These are phyloP conservation scores for Emericellopsis terricola DNA, from an alignment of 495 filamentous ascomycete genomes.

Conservation along the genomic window DNA sequence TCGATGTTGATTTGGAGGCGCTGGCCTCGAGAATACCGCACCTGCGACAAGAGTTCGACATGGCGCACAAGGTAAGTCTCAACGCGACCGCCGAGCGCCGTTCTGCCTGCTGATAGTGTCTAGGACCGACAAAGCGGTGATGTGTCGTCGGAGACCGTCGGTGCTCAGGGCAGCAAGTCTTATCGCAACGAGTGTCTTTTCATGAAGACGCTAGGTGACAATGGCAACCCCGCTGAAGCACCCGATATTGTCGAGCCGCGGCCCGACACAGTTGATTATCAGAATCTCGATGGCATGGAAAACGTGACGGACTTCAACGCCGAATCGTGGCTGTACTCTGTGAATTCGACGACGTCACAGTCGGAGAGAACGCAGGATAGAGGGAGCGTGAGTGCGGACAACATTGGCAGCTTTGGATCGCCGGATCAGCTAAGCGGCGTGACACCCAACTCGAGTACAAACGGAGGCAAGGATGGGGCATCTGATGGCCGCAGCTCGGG, in stretches of 20 bases:
- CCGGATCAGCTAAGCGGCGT: constrained; percentile 14
- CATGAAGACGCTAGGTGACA: constrained; percentile 13
- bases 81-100: neutral
- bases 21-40: constrained; percentile 33
- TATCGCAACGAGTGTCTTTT: constrained; percentile 17
- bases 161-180: constrained; percentile 8
- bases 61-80: constrained; percentile 28
- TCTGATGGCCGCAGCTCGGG: constrained; percentile 15
- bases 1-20: constrained; percentile 80
- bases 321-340: constrained; percentile 14
- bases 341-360: constrained; percentile 8
- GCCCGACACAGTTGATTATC: constrained; percentile 6
- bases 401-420: constrained; percentile 4
- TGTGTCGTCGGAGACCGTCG: constrained; percentile 3
- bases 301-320: constrained; percentile 8
- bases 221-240: constrained; percentile 11
- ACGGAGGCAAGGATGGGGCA: constrained; percentile 5
- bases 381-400: neutral
- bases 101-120: neutral
- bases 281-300: constrained; percentile 4
- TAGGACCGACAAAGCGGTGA: neutral
- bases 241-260: constrained; percentile 13
- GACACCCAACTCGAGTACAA: constrained; percentile 32
- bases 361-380: constrained; percentile 1
- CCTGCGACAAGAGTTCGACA: constrained; percentile 28